phyloP scores from a whole-genome alignment of 345 rosid genomes.

The Populus alba region DNA sequence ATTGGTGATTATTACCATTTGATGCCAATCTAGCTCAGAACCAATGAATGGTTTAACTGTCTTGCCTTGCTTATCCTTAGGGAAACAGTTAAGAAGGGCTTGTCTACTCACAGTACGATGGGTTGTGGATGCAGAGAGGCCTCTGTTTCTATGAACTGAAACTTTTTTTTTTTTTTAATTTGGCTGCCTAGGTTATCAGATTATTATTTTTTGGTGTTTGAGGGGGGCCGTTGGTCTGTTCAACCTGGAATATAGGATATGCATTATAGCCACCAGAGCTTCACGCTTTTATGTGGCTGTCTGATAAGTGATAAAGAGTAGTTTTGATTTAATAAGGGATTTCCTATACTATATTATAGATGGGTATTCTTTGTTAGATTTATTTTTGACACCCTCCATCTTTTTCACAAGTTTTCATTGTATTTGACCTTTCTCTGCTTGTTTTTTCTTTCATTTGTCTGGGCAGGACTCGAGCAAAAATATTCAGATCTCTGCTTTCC shows the following conservation, averaged over 20 bases:
- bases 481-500: constrained; percentile 87
- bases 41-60: background rate
- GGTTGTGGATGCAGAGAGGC: background rate
- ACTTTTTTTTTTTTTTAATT: background rate
- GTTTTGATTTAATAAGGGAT: background rate
- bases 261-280: background rate
- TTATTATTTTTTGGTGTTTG: background rate
- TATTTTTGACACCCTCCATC: background rate
- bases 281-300: background rate
- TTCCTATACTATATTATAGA: too few relatives aligned
- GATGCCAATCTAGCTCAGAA: background rate
- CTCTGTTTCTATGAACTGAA: background rate
- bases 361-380: background rate
- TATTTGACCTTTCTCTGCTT: background rate
- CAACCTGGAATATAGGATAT: background rate
- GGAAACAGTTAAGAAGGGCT: background rate
- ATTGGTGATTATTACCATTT: background rate
- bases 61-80: background rate
- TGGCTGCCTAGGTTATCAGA: background rate
- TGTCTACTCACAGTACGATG: background rate
- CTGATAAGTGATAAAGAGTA: background rate
- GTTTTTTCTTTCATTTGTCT: constrained; percentile 11
- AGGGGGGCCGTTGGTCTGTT: background rate
- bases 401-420: background rate
- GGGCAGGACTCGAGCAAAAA: constrained; percentile 92